Conservation (phyloP, 345 rosid genomes). For the Angophora floribunda region DNA sequence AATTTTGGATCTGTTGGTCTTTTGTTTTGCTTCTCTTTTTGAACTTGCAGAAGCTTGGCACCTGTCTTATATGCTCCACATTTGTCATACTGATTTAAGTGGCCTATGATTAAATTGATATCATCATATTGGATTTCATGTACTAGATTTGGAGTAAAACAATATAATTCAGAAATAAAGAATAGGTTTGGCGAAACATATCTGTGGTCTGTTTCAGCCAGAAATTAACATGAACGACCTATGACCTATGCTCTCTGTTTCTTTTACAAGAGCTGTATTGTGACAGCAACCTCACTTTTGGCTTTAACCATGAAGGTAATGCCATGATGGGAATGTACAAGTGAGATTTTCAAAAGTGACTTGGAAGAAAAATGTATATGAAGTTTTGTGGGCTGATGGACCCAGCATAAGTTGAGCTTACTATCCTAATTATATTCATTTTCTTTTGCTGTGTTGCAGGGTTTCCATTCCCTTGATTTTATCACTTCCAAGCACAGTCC, state of each 20-base stretch:
- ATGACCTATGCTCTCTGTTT: background rate
- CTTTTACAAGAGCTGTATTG: background rate
- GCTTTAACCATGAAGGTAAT: background rate
- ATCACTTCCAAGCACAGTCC: slow-evolving; percentile 72
- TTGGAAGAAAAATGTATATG: background rate
- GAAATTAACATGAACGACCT: background rate
- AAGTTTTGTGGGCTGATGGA: background rate
- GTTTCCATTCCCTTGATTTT: slow-evolving; percentile 75
- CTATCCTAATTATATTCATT: background rate
- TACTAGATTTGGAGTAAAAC: background rate
- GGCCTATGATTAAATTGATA: background rate
- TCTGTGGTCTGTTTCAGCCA: background rate
- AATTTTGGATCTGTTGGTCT: background rate
- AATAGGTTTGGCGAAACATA: background rate
- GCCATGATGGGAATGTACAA: background rate
- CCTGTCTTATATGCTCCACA: background rate
- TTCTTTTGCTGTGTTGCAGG: slow-evolving; percentile 28
- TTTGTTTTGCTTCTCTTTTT: background rate
- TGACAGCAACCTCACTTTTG: background rate
- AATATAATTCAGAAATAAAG: background rate
- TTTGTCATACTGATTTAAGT: background rate
- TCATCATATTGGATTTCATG: background rate
- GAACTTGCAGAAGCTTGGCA: background rate
- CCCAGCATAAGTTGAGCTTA: background rate
- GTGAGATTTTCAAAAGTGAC: background rate